phyloP scores from a whole-genome alignment of 2,329 filamentous ascomycete genomes.

The Trichoderma koningii region DNA sequence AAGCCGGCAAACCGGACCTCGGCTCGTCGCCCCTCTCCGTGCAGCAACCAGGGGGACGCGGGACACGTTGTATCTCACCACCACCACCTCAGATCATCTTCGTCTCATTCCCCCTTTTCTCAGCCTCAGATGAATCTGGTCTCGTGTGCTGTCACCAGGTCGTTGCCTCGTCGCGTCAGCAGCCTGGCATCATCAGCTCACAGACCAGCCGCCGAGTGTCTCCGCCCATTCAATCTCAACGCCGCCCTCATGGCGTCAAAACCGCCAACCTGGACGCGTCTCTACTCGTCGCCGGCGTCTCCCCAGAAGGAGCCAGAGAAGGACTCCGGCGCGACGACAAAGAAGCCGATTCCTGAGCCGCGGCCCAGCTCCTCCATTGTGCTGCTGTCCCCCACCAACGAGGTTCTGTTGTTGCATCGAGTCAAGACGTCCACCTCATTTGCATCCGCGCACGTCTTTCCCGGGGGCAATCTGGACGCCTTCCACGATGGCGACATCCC shows the following conservation, averaged over 20 bases:
- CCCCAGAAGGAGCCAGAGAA: constrained; percentile 4
- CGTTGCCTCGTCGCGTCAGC: constrained; percentile 11
- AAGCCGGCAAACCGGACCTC: constrained; percentile 14
- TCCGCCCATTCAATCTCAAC: background rate
- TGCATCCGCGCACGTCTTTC: constrained; percentile 91
- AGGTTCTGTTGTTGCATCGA: constrained; percentile 84
- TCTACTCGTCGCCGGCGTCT: constrained; percentile 25
- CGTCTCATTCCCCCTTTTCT: background rate
- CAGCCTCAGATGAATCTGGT: constrained; percentile 20
- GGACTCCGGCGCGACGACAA: constrained; percentile 30
- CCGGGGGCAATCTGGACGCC: constrained; percentile 79
- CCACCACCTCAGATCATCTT: background rate
- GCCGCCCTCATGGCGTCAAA: constrained; percentile 22
- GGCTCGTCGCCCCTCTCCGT: constrained; percentile 13
- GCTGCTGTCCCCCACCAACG: constrained; percentile 80
- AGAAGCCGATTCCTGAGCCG: constrained; percentile 45
- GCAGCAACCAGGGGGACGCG: background rate
- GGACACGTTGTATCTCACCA: constrained; percentile 3
- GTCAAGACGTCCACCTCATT: constrained; percentile 82
- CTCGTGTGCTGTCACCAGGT: constrained; percentile 19
- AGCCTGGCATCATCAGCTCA: background rate
- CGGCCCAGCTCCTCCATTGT: constrained; percentile 76
- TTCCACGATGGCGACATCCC: constrained; percentile 71
- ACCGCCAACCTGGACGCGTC: constrained; percentile 11
- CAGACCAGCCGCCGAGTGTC: background rate